Evolutionary conservation across 2,329 filamentous ascomycete species (phyloP).

Genomic region (Annulohypoxylon truncatum): DNA sequence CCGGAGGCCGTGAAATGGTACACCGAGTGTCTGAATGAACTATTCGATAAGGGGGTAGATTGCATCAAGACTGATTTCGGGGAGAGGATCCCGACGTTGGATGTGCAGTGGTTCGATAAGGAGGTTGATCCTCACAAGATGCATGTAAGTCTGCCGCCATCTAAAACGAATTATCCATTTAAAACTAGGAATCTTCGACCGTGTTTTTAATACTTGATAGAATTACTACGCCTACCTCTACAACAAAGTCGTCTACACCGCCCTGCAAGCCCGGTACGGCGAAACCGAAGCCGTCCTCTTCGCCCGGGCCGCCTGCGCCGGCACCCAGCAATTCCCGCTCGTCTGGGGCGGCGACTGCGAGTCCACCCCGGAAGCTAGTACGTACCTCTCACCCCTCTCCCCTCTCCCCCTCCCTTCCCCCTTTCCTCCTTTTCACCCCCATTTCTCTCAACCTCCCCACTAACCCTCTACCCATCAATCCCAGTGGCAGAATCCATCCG

Average conservation of each 20-base stretch:
- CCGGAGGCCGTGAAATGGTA: conserved; percentile 76
- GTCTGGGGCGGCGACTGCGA: conserved; percentile 82
- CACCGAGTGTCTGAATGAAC: conserved; percentile 66
- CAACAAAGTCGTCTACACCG: conserved; percentile 76
- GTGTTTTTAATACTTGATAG: conserved; percentile 18
- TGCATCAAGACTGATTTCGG: conserved; percentile 82
- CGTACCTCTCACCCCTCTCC: background rate
- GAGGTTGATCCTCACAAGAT: conserved; percentile 71
- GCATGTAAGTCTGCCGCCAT: conserved; percentile 60
- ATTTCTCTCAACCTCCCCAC: background rate
- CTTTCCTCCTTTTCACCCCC: background rate
- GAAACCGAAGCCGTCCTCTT: conserved; percentile 71
- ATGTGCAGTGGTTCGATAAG: conserved; percentile 73
- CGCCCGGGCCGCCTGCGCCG: conserved; percentile 74
- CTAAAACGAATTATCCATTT: background rate
- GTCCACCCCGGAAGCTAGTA: conserved; percentile 72
- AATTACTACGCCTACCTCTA: conserved; percentile 82
- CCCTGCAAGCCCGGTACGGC: conserved; percentile 66
- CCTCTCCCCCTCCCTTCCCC: background rate
- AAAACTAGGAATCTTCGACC: background rate
- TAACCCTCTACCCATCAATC: no score
- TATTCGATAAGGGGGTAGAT: conserved; percentile 77
- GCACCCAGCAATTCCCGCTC: conserved; percentile 75
- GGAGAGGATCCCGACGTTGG: conserved; percentile 74
- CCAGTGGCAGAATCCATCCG: conserved; percentile 75